These are phyloP conservation scores for Apiospora saccharicola DNA, from an alignment of 2,329 filamentous ascomycete species.

Conservation along the genomic window DNA sequence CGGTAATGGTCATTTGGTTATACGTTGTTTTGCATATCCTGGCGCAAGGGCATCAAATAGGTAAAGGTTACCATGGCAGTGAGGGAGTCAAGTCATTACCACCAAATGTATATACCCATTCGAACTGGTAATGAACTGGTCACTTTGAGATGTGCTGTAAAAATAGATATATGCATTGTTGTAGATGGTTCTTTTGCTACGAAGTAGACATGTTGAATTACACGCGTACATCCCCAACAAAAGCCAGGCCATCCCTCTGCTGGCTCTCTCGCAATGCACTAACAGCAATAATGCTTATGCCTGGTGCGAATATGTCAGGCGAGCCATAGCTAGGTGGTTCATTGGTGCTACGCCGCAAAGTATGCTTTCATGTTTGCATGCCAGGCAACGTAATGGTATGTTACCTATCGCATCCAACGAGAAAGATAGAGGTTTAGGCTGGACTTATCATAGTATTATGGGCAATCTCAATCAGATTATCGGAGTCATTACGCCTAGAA, in stretches of 20 bases:
- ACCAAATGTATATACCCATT: not conserved
- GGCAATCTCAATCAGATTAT: no score
- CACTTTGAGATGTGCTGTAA: not conserved
- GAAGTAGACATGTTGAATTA: not conserved
- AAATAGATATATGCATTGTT: not conserved
- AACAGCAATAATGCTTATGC: not conserved
- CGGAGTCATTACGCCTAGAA: no score
- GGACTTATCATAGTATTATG: no score
- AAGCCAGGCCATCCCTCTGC: not conserved
- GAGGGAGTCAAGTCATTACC: constrained; percentile 5
- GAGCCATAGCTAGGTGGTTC: not conserved
- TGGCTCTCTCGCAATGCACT: not conserved
- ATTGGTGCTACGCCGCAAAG: not conserved
- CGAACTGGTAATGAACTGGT: not conserved
- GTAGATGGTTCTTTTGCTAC: not conserved
- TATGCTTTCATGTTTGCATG: not conserved
- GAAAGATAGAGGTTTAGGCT: not conserved
- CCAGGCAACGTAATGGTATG: no score
- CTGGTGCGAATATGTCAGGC: not conserved
- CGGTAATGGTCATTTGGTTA: not conserved
- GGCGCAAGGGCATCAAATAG: constrained; percentile 2
- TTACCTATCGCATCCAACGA: not conserved
- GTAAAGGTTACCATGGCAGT: constrained; percentile 10
- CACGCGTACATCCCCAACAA: constrained; percentile 4
- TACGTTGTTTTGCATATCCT: constrained; percentile 1